phyloP scores from a whole-genome alignment of 768 basidiomycete genomes.

The Pholiota conissans region DNA sequence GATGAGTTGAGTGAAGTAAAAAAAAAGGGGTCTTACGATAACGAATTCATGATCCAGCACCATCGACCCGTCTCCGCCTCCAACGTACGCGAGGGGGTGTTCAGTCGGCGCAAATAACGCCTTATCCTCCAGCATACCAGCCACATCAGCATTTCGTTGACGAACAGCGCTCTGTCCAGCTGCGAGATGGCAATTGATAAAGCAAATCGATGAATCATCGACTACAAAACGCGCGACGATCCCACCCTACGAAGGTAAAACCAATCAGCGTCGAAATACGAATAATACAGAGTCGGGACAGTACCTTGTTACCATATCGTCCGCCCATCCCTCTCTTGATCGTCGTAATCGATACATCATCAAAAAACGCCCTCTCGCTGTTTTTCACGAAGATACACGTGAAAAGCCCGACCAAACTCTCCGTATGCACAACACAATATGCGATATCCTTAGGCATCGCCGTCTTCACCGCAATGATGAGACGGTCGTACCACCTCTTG shows the following conservation, averaged over 20 bases:
- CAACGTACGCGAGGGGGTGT: slow-evolving; percentile 69
- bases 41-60: slow-evolving; percentile 95
- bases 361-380: slow-evolving; percentile 55
- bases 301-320: slow-evolving; percentile 92
- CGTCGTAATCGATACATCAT: slow-evolving; percentile 73
- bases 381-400: slow-evolving; percentile 75
- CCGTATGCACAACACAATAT: slow-evolving; percentile 80
- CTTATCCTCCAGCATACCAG: slow-evolving; percentile 84
- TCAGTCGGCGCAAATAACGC: slow-evolving; percentile 59
- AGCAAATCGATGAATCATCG: slow-evolving; percentile 91
- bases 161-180: slow-evolving; percentile 86
- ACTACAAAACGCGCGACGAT: slow-evolving; percentile 89
- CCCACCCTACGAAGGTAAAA: slow-evolving; percentile 60
- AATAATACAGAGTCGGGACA: slow-evolving; percentile 16
- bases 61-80: slow-evolving; percentile 92
- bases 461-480: slow-evolving; percentile 69
- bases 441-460: slow-evolving; percentile 73
- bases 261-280: neutral
- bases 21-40: slow-evolving; percentile 80
- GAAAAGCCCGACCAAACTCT: slow-evolving; percentile 90
- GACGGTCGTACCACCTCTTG: slow-evolving; percentile 84
- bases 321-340: slow-evolving; percentile 94
- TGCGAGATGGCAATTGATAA: slow-evolving; percentile 97
- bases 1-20: too few species aligned
- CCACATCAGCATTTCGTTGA: slow-evolving; percentile 84